Percentiles rank a stretch among this genome's conserved stretches.
Conservation (phyloP, 805 yeast species). For the Wickerhamomyces rabaulensis region DNA sequence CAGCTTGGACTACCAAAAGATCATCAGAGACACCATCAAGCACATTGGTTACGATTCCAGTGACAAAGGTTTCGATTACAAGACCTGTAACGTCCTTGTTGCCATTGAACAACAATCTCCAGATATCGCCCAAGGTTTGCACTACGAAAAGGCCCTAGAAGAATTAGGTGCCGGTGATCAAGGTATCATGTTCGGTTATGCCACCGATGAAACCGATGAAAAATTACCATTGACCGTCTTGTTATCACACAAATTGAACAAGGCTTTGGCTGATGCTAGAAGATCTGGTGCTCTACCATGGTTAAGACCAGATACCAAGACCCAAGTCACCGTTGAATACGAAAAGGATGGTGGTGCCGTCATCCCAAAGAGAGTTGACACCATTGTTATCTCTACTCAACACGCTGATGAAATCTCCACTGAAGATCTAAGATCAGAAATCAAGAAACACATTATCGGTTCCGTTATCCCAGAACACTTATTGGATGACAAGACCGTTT, state of each 20-base stretch:
- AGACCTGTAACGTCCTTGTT: slow-evolving; percentile 97
- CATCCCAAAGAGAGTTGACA: slow-evolving; percentile 93
- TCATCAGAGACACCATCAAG: slow-evolving; percentile 96
- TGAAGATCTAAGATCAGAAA: slow-evolving; percentile 80
- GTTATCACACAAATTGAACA: slow-evolving; percentile 93
- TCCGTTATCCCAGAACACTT: slow-evolving; percentile 88
- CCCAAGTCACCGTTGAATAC: slow-evolving; percentile 98
- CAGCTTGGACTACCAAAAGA: slow-evolving; percentile 90
- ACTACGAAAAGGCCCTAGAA: slow-evolving; percentile 91
- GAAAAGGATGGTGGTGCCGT: slow-evolving; percentile 92
- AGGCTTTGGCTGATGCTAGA: slow-evolving; percentile 95
- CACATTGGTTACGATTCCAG: slow-evolving; percentile 96
- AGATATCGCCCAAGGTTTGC: slow-evolving; percentile 99
- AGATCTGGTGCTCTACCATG: slow-evolving; percentile 91
- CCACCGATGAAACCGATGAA: slow-evolving; percentile 98
- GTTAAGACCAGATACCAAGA: slow-evolving; percentile 99
- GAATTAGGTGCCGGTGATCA: slow-evolving; percentile 99
- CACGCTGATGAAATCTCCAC: slow-evolving; percentile 95
- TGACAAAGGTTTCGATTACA: slow-evolving; percentile 97
- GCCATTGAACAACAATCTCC: slow-evolving; percentile 99
- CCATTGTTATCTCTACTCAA: slow-evolving; percentile 95
- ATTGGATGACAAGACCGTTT: slow-evolving; percentile 91
- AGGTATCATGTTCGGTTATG: slow-evolving; percentile 99
- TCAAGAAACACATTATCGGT: slow-evolving; percentile 76
- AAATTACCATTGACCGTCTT: slow-evolving; percentile 91